Conservation (phyloP, 106 monocot species). For the Phalaenopsis aphrodite region DNA sequence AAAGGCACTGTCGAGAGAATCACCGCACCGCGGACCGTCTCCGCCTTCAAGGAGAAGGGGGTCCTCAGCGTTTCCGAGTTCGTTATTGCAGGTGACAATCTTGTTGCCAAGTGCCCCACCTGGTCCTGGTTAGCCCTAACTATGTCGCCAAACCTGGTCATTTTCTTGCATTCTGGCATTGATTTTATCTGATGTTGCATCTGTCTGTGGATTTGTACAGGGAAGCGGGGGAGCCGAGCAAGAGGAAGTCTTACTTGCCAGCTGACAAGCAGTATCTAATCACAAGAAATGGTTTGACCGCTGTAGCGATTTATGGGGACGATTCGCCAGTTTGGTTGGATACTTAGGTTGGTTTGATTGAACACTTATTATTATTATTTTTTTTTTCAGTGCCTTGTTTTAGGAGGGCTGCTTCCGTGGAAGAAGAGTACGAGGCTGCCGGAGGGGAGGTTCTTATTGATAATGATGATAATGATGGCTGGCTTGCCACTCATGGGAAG, state of each 20-base stretch:
- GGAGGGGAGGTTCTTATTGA: conserved; percentile 88
- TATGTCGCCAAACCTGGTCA: neutral
- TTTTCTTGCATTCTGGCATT: neutral
- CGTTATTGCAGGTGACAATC: conserved; percentile 93
- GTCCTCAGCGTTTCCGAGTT: conserved; percentile 97
- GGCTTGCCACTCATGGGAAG: conserved; percentile 96
- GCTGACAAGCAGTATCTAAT: conserved; percentile 87
- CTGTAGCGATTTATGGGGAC: neutral
- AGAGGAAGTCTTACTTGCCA: conserved; percentile 83
- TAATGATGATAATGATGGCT: conserved; percentile 69
- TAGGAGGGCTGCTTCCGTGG: conserved; percentile 68
- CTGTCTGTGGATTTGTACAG: conserved; percentile 25
- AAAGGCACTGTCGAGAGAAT: conserved; percentile 96
- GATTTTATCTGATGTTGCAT: neutral
- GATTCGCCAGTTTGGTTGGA: neutral
- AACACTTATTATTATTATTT: too few species aligned
- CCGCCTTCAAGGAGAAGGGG: conserved; percentile 98
- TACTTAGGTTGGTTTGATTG: neutral
- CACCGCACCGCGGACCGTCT: conserved; percentile 75
- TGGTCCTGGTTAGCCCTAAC: conserved; percentile 72
- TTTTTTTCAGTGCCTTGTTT: conserved; percentile 78
- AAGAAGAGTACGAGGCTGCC: conserved; percentile 92
- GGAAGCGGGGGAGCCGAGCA: conserved; percentile 91
- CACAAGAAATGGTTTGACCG: conserved; percentile 68
- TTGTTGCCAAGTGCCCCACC: conserved; percentile 96